Conservation (phyloP, 1,139 yeast species). For the Geotrichum carabidarum region DNA sequence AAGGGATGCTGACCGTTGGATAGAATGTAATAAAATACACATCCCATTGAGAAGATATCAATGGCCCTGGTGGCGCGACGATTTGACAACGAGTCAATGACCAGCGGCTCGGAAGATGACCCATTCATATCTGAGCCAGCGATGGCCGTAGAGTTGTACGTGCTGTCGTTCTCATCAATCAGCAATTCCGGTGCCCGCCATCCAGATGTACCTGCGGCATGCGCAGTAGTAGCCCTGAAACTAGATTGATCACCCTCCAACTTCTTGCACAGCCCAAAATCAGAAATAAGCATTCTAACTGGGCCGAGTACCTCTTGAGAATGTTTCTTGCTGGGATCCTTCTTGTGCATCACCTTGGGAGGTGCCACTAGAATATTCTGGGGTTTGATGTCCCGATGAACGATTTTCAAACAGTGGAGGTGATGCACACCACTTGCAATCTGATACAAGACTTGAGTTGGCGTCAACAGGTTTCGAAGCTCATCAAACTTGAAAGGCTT, state of each 20-base stretch:
- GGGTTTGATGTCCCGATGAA: slow-evolving; percentile 93
- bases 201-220: slow-evolving; percentile 95
- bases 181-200: slow-evolving; percentile 97
- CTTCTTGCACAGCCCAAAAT: slow-evolving; percentile 91
- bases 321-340: slow-evolving; percentile 24
- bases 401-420: slow-evolving; percentile 83
- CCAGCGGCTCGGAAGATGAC: slow-evolving; percentile 32
- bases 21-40: slow-evolving; percentile 83
- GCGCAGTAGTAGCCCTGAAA: slow-evolving; percentile 84
- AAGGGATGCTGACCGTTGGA: slow-evolving; percentile 90
- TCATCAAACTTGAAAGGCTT: slow-evolving; percentile 29
- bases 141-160: slow-evolving; percentile 5
- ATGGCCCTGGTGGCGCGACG: slow-evolving; percentile 82
- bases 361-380: slow-evolving; percentile 88
- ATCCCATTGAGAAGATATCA: slow-evolving; percentile 90
- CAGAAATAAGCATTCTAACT: slow-evolving; percentile 76
- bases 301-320: slow-evolving; percentile 34
- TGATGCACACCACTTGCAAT: slow-evolving; percentile 82
- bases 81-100: slow-evolving; percentile 41
- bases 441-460: slow-evolving; percentile 61
- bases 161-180: slow-evolving; percentile 24
- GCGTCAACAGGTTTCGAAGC: slow-evolving; percentile 35
- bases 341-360: slow-evolving; percentile 42
- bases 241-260: slow-evolving; percentile 89
- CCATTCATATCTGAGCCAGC: slow-evolving; percentile 13